Evolutionary conservation across 352 stramenopile genomes (phyloP), one percentile per base, ranked within the genome.

Genomic region (Phytophthora rubi): DNA sequence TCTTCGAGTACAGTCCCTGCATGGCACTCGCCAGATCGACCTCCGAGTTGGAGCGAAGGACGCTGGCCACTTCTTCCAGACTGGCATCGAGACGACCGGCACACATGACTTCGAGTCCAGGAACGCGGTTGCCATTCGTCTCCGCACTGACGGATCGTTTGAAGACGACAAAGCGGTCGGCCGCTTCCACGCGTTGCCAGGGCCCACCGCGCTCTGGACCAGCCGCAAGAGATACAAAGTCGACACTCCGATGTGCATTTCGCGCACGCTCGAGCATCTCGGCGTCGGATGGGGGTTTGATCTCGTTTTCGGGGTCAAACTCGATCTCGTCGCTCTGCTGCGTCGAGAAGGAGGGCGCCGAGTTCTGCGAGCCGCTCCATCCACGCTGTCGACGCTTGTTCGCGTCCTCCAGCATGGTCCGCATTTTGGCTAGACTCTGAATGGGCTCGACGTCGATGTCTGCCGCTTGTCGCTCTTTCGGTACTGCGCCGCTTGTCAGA

Each of bases 61-160:
- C 33, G 15, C 65, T 65, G 1, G 60, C 65, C 13, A 83, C 60
- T 28, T 83, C 76, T 23, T 76, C 76, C 8, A 80, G 26, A 58
- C 69, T 77, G 2, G 75, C 75, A 23, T 75, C 71, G 0, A 81
- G 45, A 2, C 49, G 55, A 2, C 75, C 75, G 16, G 71, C 70
- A 59, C 75, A 77, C 48, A 81, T 58, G 10, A 81, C 71, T 39
- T 81, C 75, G 1, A 79, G 37, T 0, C 67, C 71, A 45, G 71
- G 59, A 10, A 66, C 6, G 0, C 51, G 62, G 21, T 9, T 62
- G 6, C 23, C 67, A n/a, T 47, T 60, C 2, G 6, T 23, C 37
- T 58, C 12, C 0, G 54, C 53, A 1, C 52, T 52, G 26, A 44
- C 5, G 21, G 58, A 57, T 9, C 54, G 71, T 56, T 64, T 69